Evolutionary conservation across 371 early-diverging fungal genomes (phyloP), one percentile per base, ranked within the genome.

Genomic region (Blakeslea trispora): DNA sequence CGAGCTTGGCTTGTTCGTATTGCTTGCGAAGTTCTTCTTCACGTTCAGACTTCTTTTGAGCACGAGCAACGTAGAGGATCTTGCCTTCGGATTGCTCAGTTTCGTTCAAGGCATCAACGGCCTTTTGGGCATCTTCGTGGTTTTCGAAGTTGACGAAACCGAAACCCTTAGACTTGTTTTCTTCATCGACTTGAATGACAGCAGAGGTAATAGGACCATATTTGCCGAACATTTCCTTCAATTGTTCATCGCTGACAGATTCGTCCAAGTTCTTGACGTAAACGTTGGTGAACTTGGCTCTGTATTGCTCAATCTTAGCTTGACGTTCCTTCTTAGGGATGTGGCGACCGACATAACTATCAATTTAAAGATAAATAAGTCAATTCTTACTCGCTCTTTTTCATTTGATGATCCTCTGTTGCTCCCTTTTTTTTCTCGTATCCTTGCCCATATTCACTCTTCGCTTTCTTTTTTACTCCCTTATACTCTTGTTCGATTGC

Each of bases 41-140:
- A 72, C 99, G 93, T 79, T 99, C 99, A 45, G 81, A 74, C 88
- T 97, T 99, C 91, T 93, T 97, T 81, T 99, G 99, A 56, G 99
- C 99, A 67, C 98, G 96, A 61, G 93, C 85, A 37, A 99, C 98
- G 69, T 91, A 99, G 53, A 99, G 82, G 61, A 81, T 87, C 85
- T 97, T 94, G 55, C 93, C 96, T 59, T 87, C 79, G 21, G 48
- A 52, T 73, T 87, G 77, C 42, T 96, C 96, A 61, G 89, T 87
- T 55, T 95, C 97, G 83, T 99, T 90, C 72, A 99, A 84, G 46
- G 84, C 92, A 53, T 91, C 94, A 34, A 99, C 97, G 28, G 99
- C 99, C 53, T 76, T 80, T 63, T 83, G 80, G 42, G 99, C 99
- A 53, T 85, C 86, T 67, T 96, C 94, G 83, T 95, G 95, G 62